Conservation (phyloP, 106 monocot species). For the Dendrobium officinale region DNA sequence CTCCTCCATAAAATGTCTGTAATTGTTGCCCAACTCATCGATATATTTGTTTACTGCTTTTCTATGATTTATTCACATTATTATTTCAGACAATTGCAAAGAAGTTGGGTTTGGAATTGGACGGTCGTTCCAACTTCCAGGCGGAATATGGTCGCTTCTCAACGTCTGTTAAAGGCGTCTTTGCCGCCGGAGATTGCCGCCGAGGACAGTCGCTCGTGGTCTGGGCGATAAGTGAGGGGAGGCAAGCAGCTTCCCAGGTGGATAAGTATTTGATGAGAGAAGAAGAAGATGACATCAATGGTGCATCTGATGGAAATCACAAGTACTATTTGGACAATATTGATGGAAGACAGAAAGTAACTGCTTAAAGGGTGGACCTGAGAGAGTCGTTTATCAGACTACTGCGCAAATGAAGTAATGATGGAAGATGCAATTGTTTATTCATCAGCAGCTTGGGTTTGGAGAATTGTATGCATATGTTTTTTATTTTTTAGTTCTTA, state of each 20-base stretch:
- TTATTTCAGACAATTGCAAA: slow-evolving; percentile 66
- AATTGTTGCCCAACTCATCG: too few relatives aligned
- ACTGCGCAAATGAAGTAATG: too few relatives aligned
- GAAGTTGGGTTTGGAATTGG: slow-evolving; percentile 65
- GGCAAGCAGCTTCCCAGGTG: slow-evolving; percentile 77
- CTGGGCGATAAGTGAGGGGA: slow-evolving; percentile 93
- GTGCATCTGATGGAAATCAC: not conserved
- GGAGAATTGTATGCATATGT: not conserved
- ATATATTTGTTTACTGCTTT: too few relatives aligned
- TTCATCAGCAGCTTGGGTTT: not conserved
- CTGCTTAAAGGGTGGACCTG: slow-evolving; percentile 12
- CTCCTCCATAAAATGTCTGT: too few relatives aligned
- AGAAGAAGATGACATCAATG: not conserved
- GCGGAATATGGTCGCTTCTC: slow-evolving; percentile 84
- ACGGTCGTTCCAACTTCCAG: slow-evolving; percentile 85
- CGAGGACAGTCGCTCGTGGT: slow-evolving; percentile 94
- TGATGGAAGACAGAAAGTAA: slow-evolving; percentile 24
- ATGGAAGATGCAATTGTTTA: not conserved
- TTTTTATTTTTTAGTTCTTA: not conserved
- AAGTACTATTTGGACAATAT: slow-evolving; percentile 13
- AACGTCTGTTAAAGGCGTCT: slow-evolving; percentile 74
- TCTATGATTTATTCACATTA: too few relatives aligned
- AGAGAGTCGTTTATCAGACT: too few relatives aligned
- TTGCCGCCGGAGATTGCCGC: slow-evolving; percentile 93
- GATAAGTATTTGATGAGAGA: slow-evolving; percentile 68